These are phyloP conservation scores for Salix viminalis DNA, from an alignment of 345 rosid species.

Conservation along the genomic window DNA sequence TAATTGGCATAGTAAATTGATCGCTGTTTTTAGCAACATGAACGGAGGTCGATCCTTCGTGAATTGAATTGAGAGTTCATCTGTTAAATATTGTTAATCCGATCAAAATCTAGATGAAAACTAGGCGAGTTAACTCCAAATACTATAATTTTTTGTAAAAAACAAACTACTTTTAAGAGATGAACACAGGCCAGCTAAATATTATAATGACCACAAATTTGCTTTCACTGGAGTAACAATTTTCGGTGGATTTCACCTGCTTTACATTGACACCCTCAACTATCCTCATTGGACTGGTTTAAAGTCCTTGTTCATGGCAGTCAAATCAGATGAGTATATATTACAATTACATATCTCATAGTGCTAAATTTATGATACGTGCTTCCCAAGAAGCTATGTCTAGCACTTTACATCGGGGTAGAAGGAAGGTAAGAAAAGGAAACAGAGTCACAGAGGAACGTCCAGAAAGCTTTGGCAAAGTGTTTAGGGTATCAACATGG, in stretches of 20 bases:
- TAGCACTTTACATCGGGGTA: not conserved
- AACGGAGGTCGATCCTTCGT: not conserved
- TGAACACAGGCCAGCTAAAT: too few relatives aligned
- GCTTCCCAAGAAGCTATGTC: slow-evolving; percentile 1
- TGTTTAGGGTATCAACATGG: slow-evolving; percentile 1
- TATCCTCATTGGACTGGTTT: not conserved
- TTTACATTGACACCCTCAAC: not conserved
- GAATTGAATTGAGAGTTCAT: too few relatives aligned
- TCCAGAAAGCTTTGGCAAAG: too few relatives aligned
- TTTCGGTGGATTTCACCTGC: not conserved
- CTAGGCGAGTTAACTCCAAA: too few relatives aligned
- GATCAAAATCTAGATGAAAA: too few relatives aligned
- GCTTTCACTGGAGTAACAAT: not conserved
- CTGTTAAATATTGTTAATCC: too few relatives aligned
- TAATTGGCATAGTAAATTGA: not conserved
- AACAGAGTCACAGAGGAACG: too few relatives aligned
- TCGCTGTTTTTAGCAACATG: not conserved
- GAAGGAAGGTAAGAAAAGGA: not conserved
- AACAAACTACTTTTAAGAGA: too few relatives aligned
- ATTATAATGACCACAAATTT: not conserved
- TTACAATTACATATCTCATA: too few relatives aligned
- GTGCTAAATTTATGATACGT: not conserved
- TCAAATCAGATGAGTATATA: not conserved
- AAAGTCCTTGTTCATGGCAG: not conserved
- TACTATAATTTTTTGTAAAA: too few relatives aligned